Conservation (phyloP, 345 rosid genomes). For the Nephelium lappaceum region DNA sequence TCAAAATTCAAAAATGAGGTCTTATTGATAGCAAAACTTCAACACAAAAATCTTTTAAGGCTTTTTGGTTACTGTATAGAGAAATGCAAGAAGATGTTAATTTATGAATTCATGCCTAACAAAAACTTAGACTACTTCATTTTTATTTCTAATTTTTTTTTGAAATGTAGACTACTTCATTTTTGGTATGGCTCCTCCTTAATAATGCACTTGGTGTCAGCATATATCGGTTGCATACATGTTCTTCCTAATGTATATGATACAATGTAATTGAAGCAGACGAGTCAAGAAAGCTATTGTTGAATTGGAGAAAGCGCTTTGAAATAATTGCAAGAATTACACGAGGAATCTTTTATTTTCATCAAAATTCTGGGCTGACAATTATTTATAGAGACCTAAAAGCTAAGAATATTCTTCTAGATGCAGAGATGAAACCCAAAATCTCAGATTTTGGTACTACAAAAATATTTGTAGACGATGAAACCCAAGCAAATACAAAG, state of each 20-base stretch:
- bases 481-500: too few species aligned
- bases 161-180: neutral
- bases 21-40: constrained; percentile 23
- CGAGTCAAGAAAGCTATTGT: constrained; percentile 4
- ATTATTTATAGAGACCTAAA: too few species aligned
- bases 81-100: neutral
- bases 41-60: neutral
- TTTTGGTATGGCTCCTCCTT: neutral
- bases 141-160: too few species aligned
- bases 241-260: neutral
- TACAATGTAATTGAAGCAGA: constrained; percentile 22
- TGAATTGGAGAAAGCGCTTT: constrained; percentile 39
- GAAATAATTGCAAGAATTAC: too few species aligned
- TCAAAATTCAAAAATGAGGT: constrained; percentile 43
- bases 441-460: too few species aligned
- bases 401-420: too few species aligned
- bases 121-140: neutral
- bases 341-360: too few species aligned
- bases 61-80: neutral
- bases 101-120: constrained; percentile 5
- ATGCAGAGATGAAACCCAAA: too few species aligned
- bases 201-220: neutral
- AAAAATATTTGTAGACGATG: too few species aligned
- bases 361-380: too few species aligned
- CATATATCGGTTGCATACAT: neutral